Conservation (phyloP, 108 stramenopile genomes). For the Cylindrotheca fusiformis region DNA sequence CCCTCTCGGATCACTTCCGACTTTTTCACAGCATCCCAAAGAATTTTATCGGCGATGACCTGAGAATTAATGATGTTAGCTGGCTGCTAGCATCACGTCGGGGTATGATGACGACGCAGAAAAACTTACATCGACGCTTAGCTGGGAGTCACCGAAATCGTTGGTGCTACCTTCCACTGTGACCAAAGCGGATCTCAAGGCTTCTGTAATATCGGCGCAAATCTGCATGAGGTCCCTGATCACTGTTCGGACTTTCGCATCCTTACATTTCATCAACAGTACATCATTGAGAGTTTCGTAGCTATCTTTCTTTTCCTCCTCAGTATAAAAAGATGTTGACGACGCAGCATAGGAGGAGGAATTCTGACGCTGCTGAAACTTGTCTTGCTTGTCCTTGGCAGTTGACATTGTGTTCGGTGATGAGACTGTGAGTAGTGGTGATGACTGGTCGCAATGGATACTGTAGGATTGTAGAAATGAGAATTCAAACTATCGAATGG, state of each 20-base stretch:
- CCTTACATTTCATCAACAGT: constrained; percentile 40
- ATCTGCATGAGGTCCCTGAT: constrained; percentile 61
- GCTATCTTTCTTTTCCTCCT: constrained; percentile 52
- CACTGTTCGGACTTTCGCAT: constrained; percentile 34
- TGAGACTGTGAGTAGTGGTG: background rate
- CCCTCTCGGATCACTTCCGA: constrained; percentile 59
- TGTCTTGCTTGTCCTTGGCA: constrained; percentile 5
- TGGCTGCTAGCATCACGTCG: too few species aligned
- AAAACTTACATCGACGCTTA: constrained; percentile 53
- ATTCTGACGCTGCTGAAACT: background rate
- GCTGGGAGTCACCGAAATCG: constrained; percentile 69
- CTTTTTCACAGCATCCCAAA: constrained; percentile 61
- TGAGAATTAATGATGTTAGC: too few species aligned
- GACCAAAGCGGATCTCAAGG: constrained; percentile 56
- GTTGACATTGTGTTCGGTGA: constrained; percentile 14
- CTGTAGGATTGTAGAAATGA: too few species aligned
- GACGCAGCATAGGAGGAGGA: constrained; percentile 40
- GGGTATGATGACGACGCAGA: too few species aligned
- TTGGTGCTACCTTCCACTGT: constrained; percentile 67
- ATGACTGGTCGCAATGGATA: too few species aligned
- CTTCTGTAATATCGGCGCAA: constrained; percentile 69
- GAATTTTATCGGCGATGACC: constrained; percentile 62
- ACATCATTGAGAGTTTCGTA: constrained; percentile 56
- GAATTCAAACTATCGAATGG: too few species aligned
- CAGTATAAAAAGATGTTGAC: constrained; percentile 57